A percentile compares a stretch with the other conserved stretches of the same genome.
Conservation (phyloP, 129 eudicot genomes). For the Helichrysum umbraculigerum region DNA sequence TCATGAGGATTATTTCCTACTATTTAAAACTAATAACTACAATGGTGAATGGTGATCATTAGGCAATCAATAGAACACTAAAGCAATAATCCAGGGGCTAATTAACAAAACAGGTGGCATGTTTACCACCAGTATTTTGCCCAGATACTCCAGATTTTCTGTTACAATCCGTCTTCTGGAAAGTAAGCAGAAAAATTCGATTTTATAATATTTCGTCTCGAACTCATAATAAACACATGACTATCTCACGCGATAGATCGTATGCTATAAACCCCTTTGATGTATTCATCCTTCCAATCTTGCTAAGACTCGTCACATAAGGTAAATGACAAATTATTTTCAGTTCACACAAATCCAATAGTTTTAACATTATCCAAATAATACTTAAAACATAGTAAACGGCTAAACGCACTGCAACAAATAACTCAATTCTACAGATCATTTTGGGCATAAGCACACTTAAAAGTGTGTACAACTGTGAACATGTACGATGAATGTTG, state of each 20-base stretch:
- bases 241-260: slow-evolving; percentile 14
- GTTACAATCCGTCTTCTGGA: not conserved
- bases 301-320: slow-evolving; percentile 27
- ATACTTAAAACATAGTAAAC: not conserved
- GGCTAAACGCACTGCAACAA: not conserved
- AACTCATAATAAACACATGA: slow-evolving; percentile 37
- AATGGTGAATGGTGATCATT: too few species aligned
- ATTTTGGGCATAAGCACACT: not conserved
- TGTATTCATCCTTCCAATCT: slow-evolving; percentile 29
- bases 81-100: too few species aligned
- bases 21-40: too few species aligned
- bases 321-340: slow-evolving; percentile 26
- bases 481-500: not conserved
- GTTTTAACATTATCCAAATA: not conserved
- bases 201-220: too few species aligned
- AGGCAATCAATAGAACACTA: too few species aligned
- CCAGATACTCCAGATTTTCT: too few species aligned
- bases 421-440: not conserved
- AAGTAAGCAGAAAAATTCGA: too few species aligned
- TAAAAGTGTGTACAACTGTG: not conserved
- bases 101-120: too few species aligned
- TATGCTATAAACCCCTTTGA: slow-evolving; percentile 22
- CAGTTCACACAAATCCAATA: slow-evolving; percentile 11
- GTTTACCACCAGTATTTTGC: too few species aligned
- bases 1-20: too few species aligned